A percentile compares a stretch with the other conserved stretches of the same genome.
phyloP scores from a whole-genome alignment of 179 eudicot genomes.

The Drosera spatulata region DNA sequence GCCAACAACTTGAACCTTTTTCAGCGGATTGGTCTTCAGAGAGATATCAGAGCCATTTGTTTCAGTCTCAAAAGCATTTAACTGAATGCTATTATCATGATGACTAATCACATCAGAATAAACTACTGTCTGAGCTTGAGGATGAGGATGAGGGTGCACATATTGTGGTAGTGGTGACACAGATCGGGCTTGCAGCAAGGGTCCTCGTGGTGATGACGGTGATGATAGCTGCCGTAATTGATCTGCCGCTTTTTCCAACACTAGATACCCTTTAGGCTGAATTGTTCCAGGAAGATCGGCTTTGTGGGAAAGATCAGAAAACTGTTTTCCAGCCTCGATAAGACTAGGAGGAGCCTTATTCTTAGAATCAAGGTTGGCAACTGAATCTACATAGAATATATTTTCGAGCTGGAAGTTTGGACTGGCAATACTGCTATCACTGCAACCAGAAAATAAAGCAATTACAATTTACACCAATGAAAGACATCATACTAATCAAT shows the following conservation, averaged over 20 bases:
- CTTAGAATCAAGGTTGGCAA: constrained; percentile 3
- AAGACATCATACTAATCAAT: neutral
- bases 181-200: too few species aligned
- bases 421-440: constrained; percentile 34
- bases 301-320: constrained; percentile 28
- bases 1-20: constrained; percentile 26
- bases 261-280: constrained; percentile 27
- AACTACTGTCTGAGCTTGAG: constrained; percentile 19
- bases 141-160: constrained; percentile 29
- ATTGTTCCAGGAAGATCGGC: constrained; percentile 13
- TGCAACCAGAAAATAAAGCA: constrained; percentile 9
- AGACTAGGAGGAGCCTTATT: constrained; percentile 12
- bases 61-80: constrained; percentile 27
- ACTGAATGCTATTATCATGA: constrained; percentile 10
- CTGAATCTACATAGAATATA: constrained; percentile 21
- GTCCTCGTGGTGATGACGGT: neutral
- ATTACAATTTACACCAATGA: neutral
- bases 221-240: constrained; percentile 16
- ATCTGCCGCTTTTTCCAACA: constrained; percentile 25
- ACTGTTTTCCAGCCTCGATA: constrained; percentile 25
- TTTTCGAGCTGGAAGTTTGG: constrained; percentile 26
- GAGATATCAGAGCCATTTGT: constrained; percentile 24
- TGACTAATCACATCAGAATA: constrained; percentile 23
- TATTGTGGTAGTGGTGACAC: constrained; percentile 10
- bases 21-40: constrained; percentile 17